These are phyloP conservation scores for Alternaria arborescens DNA, from an alignment of 2,329 filamentous ascomycete species.

Conservation along the genomic window DNA sequence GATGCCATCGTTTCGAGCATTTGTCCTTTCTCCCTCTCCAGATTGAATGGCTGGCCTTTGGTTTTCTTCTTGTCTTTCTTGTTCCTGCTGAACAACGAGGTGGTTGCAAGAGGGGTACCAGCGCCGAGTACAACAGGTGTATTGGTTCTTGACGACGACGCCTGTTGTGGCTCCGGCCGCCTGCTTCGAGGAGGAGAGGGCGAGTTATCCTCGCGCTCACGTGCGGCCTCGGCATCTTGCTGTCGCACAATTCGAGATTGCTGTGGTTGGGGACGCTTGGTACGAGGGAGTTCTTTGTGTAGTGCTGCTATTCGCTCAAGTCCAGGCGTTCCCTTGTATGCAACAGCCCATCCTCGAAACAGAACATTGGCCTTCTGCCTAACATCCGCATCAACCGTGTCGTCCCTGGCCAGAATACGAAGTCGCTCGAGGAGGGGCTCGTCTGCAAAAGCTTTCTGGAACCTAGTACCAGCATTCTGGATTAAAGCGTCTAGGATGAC, in stretches of 20 bases:
- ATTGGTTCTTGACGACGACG: slow-evolving; percentile 39
- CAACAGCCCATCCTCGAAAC: slow-evolving; percentile 84
- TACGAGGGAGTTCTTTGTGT: slow-evolving; percentile 73
- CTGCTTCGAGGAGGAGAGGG: slow-evolving; percentile 40
- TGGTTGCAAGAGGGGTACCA: slow-evolving; percentile 55
- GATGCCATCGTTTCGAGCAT: slow-evolving; percentile 91
- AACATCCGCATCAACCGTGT: slow-evolving; percentile 85
- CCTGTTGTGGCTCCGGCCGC: slow-evolving; percentile 37
- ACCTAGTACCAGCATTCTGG: slow-evolving; percentile 88
- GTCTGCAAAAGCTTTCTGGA: slow-evolving; percentile 87
- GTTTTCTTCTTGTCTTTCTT: slow-evolving; percentile 63
- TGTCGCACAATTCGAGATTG: slow-evolving; percentile 85
- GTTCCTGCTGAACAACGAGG: slow-evolving; percentile 62
- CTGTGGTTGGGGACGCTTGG: slow-evolving; percentile 70
- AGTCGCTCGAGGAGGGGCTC: slow-evolving; percentile 91
- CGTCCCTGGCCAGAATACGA: slow-evolving; percentile 84
- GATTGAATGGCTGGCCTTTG: slow-evolving; percentile 74
- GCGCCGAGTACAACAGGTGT: slow-evolving; percentile 40
- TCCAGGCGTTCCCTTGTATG: slow-evolving; percentile 82
- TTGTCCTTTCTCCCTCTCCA: slow-evolving; percentile 85
- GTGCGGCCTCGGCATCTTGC: slow-evolving; percentile 75
- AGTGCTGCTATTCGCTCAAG: slow-evolving; percentile 81
- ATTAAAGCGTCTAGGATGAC: slow-evolving; percentile 91
- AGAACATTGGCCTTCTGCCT: slow-evolving; percentile 85
- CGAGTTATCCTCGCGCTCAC: slow-evolving; percentile 66